These are phyloP conservation scores for Arthroderma sp. DNA, from an alignment of 2,329 filamentous ascomycete species.

Conservation along the genomic window DNA sequence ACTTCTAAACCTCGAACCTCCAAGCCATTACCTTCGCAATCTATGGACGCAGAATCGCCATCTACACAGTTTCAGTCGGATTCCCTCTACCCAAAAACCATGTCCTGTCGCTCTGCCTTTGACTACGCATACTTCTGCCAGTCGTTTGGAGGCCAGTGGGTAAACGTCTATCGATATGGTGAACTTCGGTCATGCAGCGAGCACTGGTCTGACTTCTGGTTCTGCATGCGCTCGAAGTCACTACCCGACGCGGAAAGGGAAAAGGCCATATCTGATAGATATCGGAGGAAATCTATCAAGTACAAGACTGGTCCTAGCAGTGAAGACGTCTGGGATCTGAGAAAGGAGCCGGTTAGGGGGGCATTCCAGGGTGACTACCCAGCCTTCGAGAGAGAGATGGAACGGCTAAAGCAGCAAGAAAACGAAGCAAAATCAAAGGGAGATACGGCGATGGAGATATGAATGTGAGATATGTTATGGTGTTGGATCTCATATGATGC, in stretches of 20 bases:
- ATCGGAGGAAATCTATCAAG: conserved; percentile 53
- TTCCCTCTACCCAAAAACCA: conserved; percentile 61
- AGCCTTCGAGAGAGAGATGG: conserved; percentile 17
- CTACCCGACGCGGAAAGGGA: conserved; percentile 49
- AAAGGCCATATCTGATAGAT: conserved; percentile 51
- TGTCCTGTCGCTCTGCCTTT: conserved; percentile 85
- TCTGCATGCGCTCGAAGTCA: conserved; percentile 78
- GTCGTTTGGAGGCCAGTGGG: conserved; percentile 80
- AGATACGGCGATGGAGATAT: not conserved
- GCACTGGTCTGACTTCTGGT: conserved; percentile 90
- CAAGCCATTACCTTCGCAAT: conserved; percentile 7
- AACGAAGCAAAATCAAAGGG: not conserved
- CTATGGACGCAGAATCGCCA: conserved; percentile 8
- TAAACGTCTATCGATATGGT: conserved; percentile 80
- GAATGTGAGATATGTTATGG: not conserved
- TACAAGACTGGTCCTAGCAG: conserved; percentile 61
- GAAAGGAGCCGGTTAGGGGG: conserved; percentile 49
- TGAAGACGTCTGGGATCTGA: conserved; percentile 79
- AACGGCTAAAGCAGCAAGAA: not conserved
- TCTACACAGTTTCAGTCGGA: conserved; percentile 43
- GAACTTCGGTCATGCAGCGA: conserved; percentile 63
- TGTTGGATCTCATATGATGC: not conserved
- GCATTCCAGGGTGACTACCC: conserved; percentile 36
- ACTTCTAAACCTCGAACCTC: conserved; percentile 18
- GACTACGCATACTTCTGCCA: conserved; percentile 92